Percentiles rank a stretch among this genome's conserved stretches.
Conservation (phyloP, 192 early-diverging fungal genomes). For the Entomortierella chlamydospora region DNA sequence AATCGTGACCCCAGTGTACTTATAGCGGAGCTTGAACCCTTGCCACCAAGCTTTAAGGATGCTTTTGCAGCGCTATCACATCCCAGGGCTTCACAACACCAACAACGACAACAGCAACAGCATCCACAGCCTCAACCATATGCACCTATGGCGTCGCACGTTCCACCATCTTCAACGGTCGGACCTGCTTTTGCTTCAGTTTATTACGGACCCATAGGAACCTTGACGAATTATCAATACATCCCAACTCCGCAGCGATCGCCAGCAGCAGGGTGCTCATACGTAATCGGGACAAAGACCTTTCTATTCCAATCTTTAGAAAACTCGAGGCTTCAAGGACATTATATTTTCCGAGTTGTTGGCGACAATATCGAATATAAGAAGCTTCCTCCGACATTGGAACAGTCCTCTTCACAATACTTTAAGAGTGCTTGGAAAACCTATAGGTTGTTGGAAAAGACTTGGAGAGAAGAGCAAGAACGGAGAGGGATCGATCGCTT, state of each 20-base stretch:
- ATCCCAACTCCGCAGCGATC: neutral
- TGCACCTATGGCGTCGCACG: neutral
- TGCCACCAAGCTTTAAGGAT: conserved; percentile 16
- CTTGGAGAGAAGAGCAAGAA: conserved; percentile 10
- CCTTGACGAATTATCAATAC: neutral
- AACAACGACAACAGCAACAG: conserved; percentile 1
- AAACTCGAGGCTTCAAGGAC: conserved; percentile 23
- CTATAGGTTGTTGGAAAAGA: conserved; percentile 29
- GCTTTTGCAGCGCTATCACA: conserved; percentile 12
- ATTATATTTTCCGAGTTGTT: conserved; percentile 41
- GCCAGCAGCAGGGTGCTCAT: neutral
- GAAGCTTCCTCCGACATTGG: conserved; percentile 9
- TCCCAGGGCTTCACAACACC: neutral
- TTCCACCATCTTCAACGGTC: conserved; percentile 9
- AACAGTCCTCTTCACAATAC: conserved; percentile 30
- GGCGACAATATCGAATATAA: conserved; percentile 37
- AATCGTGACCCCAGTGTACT: conserved; percentile 30
- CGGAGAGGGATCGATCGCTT: neutral
- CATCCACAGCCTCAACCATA: neutral
- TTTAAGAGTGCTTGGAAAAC: conserved; percentile 30
- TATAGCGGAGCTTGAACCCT: conserved; percentile 13
- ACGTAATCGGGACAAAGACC: conserved; percentile 7
- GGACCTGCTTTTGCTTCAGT: neutral
- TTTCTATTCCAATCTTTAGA: conserved; percentile 38
- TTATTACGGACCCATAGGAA: neutral